A percentile compares a stretch with the other conserved stretches of the same genome.
phyloP scores from a whole-genome alignment of 75 land plant genomes.

The Cupressus sempervirens region DNA sequence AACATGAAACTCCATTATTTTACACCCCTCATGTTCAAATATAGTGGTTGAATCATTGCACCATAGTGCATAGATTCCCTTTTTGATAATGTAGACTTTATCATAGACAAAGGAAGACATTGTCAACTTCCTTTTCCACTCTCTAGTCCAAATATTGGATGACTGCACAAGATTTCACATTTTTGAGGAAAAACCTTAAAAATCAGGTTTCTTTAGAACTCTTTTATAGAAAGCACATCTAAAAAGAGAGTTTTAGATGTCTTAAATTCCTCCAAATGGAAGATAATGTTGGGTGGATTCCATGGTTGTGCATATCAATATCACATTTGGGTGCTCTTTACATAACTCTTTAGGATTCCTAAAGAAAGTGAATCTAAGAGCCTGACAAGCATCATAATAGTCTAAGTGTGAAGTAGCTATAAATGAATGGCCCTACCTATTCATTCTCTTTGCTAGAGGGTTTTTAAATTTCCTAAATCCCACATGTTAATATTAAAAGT shows the following conservation, averaged over 20 bases:
- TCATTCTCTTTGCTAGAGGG: constrained; percentile 56
- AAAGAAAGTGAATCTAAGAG: constrained; percentile 49
- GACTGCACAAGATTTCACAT: constrained; percentile 74
- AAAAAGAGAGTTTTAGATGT: constrained; percentile 60
- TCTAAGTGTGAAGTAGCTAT: constrained; percentile 59
- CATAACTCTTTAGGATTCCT: constrained; percentile 64
- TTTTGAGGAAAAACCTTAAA: constrained; percentile 38
- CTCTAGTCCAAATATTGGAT: constrained; percentile 86
- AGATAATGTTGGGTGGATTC: constrained; percentile 37
- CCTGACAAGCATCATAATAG: constrained; percentile 29
- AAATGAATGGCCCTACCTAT: constrained; percentile 59
- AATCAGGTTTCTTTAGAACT: constrained; percentile 37
- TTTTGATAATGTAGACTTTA: constrained; percentile 49
- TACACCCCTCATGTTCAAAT: constrained; percentile 69
- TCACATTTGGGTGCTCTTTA: constrained; percentile 71
- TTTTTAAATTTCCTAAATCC: constrained; percentile 75
- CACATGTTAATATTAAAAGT: constrained; percentile 46
- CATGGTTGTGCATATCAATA: constrained; percentile 59
- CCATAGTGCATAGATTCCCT: constrained; percentile 22
- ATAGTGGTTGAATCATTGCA: constrained; percentile 48
- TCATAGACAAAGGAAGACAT: constrained; percentile 70
- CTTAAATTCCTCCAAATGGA: constrained; percentile 51
- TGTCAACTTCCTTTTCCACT: constrained; percentile 66
- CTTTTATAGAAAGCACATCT: constrained; percentile 80
- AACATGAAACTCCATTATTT: constrained; percentile 71